Evolutionary conservation across 208 protist genomes (phyloP), one percentile per base, ranked within the genome.

Genomic region (Acanthamoeba sp.): DNA sequence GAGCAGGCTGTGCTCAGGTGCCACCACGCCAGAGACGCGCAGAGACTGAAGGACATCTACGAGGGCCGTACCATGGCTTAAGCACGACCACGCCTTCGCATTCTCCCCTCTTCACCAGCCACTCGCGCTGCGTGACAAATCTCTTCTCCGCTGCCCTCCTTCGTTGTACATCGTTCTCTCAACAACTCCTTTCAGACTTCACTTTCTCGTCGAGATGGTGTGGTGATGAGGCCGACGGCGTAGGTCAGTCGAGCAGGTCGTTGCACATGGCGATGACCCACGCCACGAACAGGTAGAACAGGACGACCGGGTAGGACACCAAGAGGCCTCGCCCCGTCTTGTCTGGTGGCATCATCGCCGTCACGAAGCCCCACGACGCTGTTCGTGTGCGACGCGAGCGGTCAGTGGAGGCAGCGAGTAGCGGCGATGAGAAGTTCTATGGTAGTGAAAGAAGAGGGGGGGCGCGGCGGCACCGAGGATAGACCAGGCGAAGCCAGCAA

Each of bases 251-350:
- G 36, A 48, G 20, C 18, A 48, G 24, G 18, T 87, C 14, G 29
- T 87, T 87, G 38, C 45, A 50, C 18, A 95, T 82, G 14, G 97
- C 48, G 12, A 97, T 89, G 29, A 97, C 45, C 92, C 94, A 96
- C 14, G 38, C 62, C n/a, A 97, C 38, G 24, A 71, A 62, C 16
- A 96, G 27, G 62, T 96, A 97, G 62, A 97, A 97, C 7, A 97
- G 71, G 29, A 62, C 82, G 9, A 97, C 93, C 7, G 96, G 96
- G 76, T 97, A 97, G 2, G 95, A 40, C 29, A 76, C 95, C 22
- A 97, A 34, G 20, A 66, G 10, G 4, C 48, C 92, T 1, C 94
- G 36, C 24, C 55, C 38, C 14, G 27, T 18, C 42, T 91, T 91
- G 50, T 94, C 55, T 40, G 42, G 48, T 29, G 78, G 84, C 42